These are phyloP conservation scores for Penstemon eatonii DNA, from an alignment of 257 asterid species.

Conservation along the genomic window DNA sequence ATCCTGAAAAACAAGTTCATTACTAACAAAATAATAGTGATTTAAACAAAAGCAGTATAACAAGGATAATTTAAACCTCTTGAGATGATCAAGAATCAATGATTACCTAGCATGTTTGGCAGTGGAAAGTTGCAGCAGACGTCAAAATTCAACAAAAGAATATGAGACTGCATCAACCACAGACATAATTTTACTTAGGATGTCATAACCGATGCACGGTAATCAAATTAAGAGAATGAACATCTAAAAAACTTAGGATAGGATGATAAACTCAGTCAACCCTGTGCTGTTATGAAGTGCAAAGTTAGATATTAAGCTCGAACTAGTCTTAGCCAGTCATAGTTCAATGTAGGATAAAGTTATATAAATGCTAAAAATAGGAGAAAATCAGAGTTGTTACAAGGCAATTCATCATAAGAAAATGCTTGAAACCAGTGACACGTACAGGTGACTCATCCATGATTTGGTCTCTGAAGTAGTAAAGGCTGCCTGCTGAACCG, in stretches of 20 bases:
- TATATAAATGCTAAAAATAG: background rate
- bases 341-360: background rate
- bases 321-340: background rate
- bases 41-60: background rate
- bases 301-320: background rate
- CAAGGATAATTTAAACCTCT: background rate
- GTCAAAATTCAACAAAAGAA: conserved; percentile 73
- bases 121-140: conserved; percentile 86
- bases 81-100: conserved; percentile 7
- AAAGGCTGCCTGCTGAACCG: conserved; percentile 88
- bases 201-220: background rate
- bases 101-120: conserved; percentile 69
- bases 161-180: conserved; percentile 60
- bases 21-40: conserved; percentile 7
- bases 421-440: conserved; percentile 14
- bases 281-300: background rate
- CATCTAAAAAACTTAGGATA: background rate
- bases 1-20: conserved; percentile 9
- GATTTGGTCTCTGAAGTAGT: conserved; percentile 72
- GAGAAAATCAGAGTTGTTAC: background rate
- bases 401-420: conserved; percentile 1
- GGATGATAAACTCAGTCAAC: background rate
- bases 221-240: background rate
- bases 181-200: conserved; percentile 26
- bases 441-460: conserved; percentile 91